These are phyloP conservation scores for Ascochyta fabae DNA, from an alignment of 2,329 filamentous ascomycete species.

Conservation along the genomic window DNA sequence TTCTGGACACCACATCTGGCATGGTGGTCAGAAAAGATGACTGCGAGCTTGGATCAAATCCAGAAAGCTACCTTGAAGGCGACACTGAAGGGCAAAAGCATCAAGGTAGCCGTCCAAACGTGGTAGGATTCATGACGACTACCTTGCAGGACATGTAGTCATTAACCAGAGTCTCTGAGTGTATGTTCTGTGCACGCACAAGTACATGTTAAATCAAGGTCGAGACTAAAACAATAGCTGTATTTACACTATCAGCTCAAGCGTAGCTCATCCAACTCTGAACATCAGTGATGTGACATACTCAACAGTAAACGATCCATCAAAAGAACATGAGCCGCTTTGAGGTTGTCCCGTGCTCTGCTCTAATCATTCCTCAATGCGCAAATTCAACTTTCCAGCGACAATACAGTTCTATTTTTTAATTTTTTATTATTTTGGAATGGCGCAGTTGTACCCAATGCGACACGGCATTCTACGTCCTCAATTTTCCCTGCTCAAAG, in stretches of 20 bases:
- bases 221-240: background rate
- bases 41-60: constrained; percentile 54
- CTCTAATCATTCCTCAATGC: background rate
- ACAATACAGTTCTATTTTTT: no score
- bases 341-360: background rate
- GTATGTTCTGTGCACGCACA: background rate
- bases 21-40: constrained; percentile 59
- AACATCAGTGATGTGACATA: no score
- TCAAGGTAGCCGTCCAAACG: constrained; percentile 47
- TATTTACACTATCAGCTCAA: no score
- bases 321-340: background rate
- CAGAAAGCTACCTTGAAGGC: constrained; percentile 57
- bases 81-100: constrained; percentile 50
- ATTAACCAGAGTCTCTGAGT: background rate
- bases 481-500: no score
- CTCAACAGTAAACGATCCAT: no score
- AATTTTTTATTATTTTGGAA: no score
- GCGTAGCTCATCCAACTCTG: no score
- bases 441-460: no score
- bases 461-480: background rate
- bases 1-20: constrained; percentile 62
- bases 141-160: background rate
- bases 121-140: background rate
- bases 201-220: background rate
- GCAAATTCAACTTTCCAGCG: no score